Percentiles rank a stretch among this genome's conserved stretches.
Evolutionary conservation across 805 yeast genomes (phyloP).

Genomic region (Metschnikowia hibisci): DNA sequence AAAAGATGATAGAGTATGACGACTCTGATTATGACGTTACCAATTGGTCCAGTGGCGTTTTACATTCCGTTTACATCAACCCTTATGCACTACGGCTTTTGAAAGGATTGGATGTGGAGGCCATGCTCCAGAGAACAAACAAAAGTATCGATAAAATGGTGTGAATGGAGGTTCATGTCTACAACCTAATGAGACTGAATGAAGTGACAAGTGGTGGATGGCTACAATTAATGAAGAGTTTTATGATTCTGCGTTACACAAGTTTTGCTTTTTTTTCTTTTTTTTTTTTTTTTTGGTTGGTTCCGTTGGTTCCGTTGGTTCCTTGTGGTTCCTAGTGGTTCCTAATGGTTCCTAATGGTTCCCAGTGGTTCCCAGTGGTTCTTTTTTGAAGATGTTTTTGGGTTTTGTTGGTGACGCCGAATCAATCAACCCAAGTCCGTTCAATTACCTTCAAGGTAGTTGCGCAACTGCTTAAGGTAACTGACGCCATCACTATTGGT

Average conservation of each 20-base stretch:
- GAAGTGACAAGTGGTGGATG: no score
- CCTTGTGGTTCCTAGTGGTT: no score
- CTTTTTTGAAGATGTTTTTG: not conserved
- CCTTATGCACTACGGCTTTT: conserved; percentile 32
- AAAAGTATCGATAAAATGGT: not conserved
- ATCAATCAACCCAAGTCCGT: not conserved
- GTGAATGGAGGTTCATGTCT: not conserved
- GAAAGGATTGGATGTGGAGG: conserved; percentile 30
- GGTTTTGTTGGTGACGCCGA: not conserved
- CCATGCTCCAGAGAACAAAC: not conserved
- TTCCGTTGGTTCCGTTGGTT: no score
- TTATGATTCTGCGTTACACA: no score
- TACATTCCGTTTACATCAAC: conserved; percentile 36
- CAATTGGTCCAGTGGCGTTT: conserved; percentile 38
- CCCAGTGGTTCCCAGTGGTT: no score
- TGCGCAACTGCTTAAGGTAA: conserved; percentile 8
- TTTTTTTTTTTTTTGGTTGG: not conserved
- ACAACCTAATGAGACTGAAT: no score
- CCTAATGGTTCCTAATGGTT: no score
- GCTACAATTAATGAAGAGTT: no score
- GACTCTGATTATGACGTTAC: conserved; percentile 26
- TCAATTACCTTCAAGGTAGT: not conserved
- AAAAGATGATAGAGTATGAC: conserved; percentile 10
- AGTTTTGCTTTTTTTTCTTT: no score
- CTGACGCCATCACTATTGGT: conserved; percentile 19